Percentiles rank a stretch among this genome's conserved stretches.
Evolutionary conservation across 1,284 basidiomycete species (phyloP).

Genomic region (Cutaneotrichosporon cutaneum): DNA sequence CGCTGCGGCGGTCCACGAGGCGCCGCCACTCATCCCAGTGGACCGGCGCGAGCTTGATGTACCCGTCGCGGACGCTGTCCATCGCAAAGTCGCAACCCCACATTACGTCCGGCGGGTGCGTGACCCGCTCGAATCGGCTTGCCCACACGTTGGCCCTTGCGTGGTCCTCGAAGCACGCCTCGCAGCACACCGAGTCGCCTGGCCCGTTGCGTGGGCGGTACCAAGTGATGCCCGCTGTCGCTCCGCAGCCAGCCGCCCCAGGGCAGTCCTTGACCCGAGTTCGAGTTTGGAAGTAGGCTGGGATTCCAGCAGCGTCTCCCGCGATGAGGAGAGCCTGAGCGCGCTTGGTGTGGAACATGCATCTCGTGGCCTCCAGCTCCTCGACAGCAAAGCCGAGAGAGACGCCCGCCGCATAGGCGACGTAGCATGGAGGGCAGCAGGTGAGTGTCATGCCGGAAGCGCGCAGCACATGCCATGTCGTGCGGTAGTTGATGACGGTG

Average conservation of each 20-base stretch:
- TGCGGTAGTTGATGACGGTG: background rate
- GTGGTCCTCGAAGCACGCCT: slow-evolving; percentile 3
- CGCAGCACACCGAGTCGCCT: background rate
- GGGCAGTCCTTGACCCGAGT: background rate
- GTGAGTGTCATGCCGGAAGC: background rate
- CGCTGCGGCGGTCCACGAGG: background rate
- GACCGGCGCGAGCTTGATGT: background rate
- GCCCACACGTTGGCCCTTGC: background rate
- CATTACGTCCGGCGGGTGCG: background rate
- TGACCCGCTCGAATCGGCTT: background rate
- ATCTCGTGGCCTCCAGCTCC: background rate
- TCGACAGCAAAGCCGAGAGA: background rate
- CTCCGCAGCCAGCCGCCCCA: background rate
- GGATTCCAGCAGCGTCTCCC: background rate
- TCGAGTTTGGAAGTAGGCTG: background rate
- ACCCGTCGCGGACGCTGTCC: background rate
- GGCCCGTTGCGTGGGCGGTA: background rate
- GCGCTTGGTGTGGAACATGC: slow-evolving; percentile 4
- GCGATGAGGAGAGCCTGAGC: background rate
- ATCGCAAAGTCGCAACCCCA: background rate
- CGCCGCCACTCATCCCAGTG: slow-evolving; percentile 3
- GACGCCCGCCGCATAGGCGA: background rate
- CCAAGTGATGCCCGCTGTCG: background rate
- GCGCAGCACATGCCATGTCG: background rate
- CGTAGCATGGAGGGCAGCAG: background rate